Percentiles rank a stretch among this genome's conserved stretches.
Conservation (phyloP, 305 asterid species). For the Solanum hybrid region DNA sequence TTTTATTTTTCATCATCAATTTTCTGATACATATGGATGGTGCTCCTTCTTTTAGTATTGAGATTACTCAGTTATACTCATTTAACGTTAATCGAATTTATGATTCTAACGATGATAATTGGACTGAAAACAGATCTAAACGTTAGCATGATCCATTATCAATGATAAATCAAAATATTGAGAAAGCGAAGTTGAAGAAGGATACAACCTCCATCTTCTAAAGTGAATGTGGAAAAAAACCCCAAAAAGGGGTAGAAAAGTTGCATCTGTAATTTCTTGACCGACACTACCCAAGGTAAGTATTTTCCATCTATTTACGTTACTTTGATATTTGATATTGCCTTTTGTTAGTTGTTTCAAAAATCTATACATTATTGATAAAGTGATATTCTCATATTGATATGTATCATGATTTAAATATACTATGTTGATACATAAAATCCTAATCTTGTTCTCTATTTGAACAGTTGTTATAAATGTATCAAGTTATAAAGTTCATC, state of each 20-base stretch:
- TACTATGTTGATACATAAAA: not conserved
- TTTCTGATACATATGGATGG: not conserved
- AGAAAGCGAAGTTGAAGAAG: not conserved
- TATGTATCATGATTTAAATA: too few species aligned
- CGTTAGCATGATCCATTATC: not conserved
- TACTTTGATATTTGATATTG: not conserved
- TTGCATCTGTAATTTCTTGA: too few species aligned
- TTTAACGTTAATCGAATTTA: too few species aligned
- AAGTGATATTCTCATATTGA: not conserved
- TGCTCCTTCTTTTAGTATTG: not conserved
- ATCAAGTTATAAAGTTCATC: not conserved
- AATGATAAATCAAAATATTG: not conserved
- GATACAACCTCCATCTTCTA: not conserved
- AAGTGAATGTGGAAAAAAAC: not conserved
- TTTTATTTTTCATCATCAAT: not conserved
- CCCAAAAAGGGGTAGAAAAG: not conserved
- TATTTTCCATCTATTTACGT: not conserved
- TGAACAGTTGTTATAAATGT: too few species aligned
- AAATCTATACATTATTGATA: not conserved
- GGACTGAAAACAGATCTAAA: not conserved
- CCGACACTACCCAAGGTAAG: not conserved
- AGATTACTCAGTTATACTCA: not conserved
- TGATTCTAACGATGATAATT: not conserved
- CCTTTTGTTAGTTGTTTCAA: not conserved
- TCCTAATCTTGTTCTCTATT: not conserved